Evolutionary conservation across 768 basidiomycete species (phyloP).

Genomic region (Xerocomus brunneocitrinus): DNA sequence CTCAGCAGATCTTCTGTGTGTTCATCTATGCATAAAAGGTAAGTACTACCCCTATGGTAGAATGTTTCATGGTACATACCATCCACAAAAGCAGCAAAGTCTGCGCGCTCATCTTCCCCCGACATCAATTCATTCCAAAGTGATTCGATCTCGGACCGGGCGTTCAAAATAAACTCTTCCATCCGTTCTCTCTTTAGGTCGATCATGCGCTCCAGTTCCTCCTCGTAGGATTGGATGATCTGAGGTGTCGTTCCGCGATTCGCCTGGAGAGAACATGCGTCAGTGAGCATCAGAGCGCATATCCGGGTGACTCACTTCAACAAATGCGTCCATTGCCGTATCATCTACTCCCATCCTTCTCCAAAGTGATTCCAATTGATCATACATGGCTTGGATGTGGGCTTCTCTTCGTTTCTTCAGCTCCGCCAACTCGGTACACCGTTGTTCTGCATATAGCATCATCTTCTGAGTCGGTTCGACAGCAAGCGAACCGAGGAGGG

Average conservation of each 20-base stretch:
- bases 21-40: constrained; percentile 50
- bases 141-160: constrained; percentile 71
- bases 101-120: constrained; percentile 74
- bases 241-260: constrained; percentile 78
- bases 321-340: constrained; percentile 84
- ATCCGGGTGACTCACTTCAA: constrained; percentile 47
- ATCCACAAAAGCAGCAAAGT: constrained; percentile 80
- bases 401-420: constrained; percentile 71
- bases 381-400: constrained; percentile 90
- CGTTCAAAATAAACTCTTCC: constrained; percentile 77
- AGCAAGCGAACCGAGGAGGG: constrained; percentile 34
- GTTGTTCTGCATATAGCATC: constrained; percentile 62
- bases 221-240: constrained; percentile 77
- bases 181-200: constrained; percentile 85
- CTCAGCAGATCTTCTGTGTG: constrained; percentile 83
- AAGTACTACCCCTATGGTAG: neutral
- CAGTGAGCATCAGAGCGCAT: neutral
- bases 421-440: constrained; percentile 59
- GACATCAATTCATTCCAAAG: constrained; percentile 87
- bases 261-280: constrained; percentile 17
- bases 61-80: constrained; percentile 42
- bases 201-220: constrained; percentile 86
- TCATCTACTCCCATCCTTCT: constrained; percentile 76
- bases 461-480: constrained; percentile 76
- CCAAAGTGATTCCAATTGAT: constrained; percentile 91